These are phyloP conservation scores for Takashimella tepidaria DNA, from an alignment of 1,284 basidiomycete species.

Conservation along the genomic window DNA sequence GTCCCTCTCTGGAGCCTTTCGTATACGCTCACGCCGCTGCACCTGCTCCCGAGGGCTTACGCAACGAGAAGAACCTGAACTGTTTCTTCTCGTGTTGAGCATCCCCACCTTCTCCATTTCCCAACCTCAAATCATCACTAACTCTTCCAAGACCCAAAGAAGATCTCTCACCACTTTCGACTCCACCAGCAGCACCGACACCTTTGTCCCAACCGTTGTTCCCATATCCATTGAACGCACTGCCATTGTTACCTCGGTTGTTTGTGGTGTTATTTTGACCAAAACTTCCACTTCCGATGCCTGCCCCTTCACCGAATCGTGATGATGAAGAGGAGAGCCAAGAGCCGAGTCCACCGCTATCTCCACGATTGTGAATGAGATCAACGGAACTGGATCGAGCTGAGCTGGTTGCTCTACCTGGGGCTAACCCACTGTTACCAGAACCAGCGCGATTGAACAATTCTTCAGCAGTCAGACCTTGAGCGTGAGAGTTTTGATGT, in stretches of 20 bases:
- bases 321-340: slow-evolving; percentile 1
- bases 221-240: not conserved
- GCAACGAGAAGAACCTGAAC: slow-evolving; percentile 43
- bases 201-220: not conserved
- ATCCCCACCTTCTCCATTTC: no score
- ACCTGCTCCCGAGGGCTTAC: slow-evolving; percentile 20
- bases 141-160: not conserved
- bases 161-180: not conserved
- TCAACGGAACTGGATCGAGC: slow-evolving; percentile 11
- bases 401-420: not conserved
- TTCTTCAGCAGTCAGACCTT: slow-evolving; percentile 14
- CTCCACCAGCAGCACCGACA: not conserved
- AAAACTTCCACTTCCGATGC: not conserved
- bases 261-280: not conserved
- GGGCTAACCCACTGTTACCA: not conserved
- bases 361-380: not conserved
- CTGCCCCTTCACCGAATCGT: not conserved
- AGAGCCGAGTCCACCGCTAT: slow-evolving; percentile 1
- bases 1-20: no score
- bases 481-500: no score
- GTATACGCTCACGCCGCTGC: no score
- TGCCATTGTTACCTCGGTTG: not conserved
- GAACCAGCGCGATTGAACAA: slow-evolving; percentile 18
- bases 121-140: not conserved
- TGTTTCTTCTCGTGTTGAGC: slow-evolving; percentile 25